Evolutionary conservation across 257 asterid species (phyloP).

Genomic region (Scutellaria galericulata): DNA sequence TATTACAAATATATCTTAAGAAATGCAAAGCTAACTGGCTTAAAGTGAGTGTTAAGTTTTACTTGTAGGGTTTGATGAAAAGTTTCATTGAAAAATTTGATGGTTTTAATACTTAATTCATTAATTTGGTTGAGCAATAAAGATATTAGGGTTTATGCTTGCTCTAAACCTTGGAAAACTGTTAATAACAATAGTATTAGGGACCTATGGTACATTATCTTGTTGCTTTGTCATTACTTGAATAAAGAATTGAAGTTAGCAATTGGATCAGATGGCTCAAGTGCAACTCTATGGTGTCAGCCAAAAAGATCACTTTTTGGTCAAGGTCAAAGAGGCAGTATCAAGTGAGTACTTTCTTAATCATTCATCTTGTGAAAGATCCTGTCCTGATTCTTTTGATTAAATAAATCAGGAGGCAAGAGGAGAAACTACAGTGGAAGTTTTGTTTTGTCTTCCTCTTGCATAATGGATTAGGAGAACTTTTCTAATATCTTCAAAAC

Average conservation of each 20-base stretch:
- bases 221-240: conserved; percentile 16
- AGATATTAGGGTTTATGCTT: not conserved
- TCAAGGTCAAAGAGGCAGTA: conserved; percentile 71
- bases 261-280: conserved; percentile 68
- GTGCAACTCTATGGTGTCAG: conserved; percentile 69
- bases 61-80: not conserved
- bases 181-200: conserved; percentile 12
- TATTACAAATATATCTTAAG: not conserved
- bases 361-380: conserved; percentile 19
- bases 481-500: conserved; percentile 33
- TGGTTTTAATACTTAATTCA: not conserved
- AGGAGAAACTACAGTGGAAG: conserved; percentile 18
- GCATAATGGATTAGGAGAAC: conserved; percentile 23
- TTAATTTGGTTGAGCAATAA: conserved; percentile 10
- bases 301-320: conserved; percentile 63
- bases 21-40: not conserved
- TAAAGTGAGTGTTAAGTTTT: not conserved
- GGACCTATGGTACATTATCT: not conserved
- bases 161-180: conserved; percentile 1
- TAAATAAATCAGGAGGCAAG: conserved; percentile 4
- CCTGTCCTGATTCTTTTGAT: conserved; percentile 13
- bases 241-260: conserved; percentile 38
- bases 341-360: conserved; percentile 57
- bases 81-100: not conserved
- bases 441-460: not conserved